phyloP scores from a whole-genome alignment of 83 land plant genomes.

The Thuja plicata region DNA sequence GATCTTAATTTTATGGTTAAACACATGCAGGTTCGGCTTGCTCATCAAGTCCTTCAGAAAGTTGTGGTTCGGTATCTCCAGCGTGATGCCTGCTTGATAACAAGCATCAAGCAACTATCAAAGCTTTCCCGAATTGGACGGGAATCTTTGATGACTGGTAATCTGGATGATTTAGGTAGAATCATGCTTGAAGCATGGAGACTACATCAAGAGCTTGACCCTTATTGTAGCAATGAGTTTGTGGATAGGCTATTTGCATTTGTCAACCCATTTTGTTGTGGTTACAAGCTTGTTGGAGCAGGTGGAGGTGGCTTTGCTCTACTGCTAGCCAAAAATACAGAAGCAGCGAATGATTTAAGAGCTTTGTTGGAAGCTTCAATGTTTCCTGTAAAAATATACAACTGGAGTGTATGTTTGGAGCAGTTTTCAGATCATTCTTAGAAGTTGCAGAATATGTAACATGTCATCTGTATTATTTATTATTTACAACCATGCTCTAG shows the following conservation, averaged over 20 bases:
- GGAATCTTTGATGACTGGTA: slow-evolving; percentile 73
- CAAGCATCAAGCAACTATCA: slow-evolving; percentile 76
- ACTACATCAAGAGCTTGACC: slow-evolving; percentile 94
- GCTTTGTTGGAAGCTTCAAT: slow-evolving; percentile 27
- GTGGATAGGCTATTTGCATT: slow-evolving; percentile 76
- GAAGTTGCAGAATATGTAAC: background rate
- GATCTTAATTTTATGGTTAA: background rate
- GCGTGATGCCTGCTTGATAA: slow-evolving; percentile 75
- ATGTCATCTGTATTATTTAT: slow-evolving; percentile 5
- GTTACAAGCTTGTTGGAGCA: slow-evolving; percentile 97
- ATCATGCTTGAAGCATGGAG: slow-evolving; percentile 93
- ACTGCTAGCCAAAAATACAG: slow-evolving; percentile 65
- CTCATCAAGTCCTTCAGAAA: slow-evolving; percentile 82
- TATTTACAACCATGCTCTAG: background rate
- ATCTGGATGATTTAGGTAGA: slow-evolving; percentile 71
- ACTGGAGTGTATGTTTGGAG: slow-evolving; percentile 46
- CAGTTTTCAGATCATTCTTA: slow-evolving; percentile 3
- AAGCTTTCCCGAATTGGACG: slow-evolving; percentile 72
- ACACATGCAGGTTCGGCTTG: slow-evolving; percentile 76
- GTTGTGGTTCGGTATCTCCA: slow-evolving; percentile 90
- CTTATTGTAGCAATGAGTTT: slow-evolving; percentile 82
- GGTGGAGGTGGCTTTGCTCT: slow-evolving; percentile 98
- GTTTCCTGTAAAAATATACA: slow-evolving; percentile 49
- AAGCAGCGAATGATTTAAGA: slow-evolving; percentile 51
- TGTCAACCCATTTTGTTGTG: slow-evolving; percentile 64